Percentiles rank a stretch among this genome's conserved stretches.
These are phyloP conservation scores for Glaciozyma antarctica DNA, from an alignment of 768 basidiomycete species.

Conservation along the genomic window DNA sequence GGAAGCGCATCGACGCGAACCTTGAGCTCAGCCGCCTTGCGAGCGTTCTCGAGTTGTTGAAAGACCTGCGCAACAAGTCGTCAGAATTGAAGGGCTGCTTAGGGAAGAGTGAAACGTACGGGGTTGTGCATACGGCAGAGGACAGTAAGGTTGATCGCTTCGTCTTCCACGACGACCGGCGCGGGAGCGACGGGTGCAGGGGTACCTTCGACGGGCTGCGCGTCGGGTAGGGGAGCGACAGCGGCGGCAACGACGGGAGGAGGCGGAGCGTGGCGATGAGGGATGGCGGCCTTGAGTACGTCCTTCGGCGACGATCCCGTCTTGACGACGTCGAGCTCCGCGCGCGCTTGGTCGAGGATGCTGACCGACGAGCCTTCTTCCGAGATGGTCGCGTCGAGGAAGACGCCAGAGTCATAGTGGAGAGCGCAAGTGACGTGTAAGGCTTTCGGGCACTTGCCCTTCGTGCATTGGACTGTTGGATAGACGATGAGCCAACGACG, in stretches of 20 bases:
- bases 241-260: background rate
- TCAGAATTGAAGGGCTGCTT: conserved; percentile 5
- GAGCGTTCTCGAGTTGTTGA: conserved; percentile 62
- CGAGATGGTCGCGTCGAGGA: conserved; percentile 32
- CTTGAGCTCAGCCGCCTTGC: conserved; percentile 63
- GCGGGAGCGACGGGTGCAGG: background rate
- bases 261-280: background rate
- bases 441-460: conserved; percentile 84
- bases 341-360: conserved; percentile 54
- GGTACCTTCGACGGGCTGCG: background rate
- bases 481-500: background rate
- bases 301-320: background rate
- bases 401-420: conserved; percentile 43
- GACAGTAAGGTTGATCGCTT: conserved; percentile 47
- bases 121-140: conserved; percentile 85
- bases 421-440: conserved; percentile 88
- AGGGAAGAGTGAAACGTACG: conserved; percentile 46
- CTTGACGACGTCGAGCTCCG: conserved; percentile 39
- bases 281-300: background rate
- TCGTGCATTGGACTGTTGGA: conserved; percentile 67
- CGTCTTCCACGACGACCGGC: background rate
- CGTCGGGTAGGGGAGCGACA: background rate
- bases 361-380: conserved; percentile 40
- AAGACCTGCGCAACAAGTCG: conserved; percentile 48
- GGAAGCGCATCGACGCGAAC: conserved; percentile 61